Base-by-base conservation (phyloP, 768 basidiomycete species). In the Hericium erinaceus region DNA sequence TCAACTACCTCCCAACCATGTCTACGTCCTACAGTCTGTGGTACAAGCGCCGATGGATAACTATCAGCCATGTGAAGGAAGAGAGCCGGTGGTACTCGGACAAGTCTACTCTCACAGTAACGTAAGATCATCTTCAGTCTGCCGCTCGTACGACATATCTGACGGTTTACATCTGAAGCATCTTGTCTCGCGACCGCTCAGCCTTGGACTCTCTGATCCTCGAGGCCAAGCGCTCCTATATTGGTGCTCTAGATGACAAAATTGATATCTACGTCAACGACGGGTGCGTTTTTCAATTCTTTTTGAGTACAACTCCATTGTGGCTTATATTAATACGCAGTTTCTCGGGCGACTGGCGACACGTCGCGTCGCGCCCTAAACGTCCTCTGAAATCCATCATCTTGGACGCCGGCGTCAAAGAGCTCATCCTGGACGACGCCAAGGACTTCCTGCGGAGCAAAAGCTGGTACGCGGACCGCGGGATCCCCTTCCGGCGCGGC, bases 401-500 rank as follows among this genome's bases (percentile, higher is more conserved):
- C 38, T 72, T 91, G 15, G 85, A 89, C 54, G 82, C 80, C 9
- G 85, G 87, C 0, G 73, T 89, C 50, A 80, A 82, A 55, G 83
- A 89, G 37, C 63, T 80, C 22, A 69, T 92, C 1, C 65, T 90
- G 9, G 74, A 81, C 2, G 90, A 92, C 64, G 85, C 85, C 9
- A 72, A 71, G 7, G 87, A 90, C 63, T 92, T 92, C 62, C 69
- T 91, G 55, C 67, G 68, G 10, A 86, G 82, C 61, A 86, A 83
- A 62, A 57, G 70, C 18, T 92, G 90, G 90, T 92, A 92, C 61
- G 65, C 78, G 1, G 80, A 81, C 11, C 81, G 89, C 54, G 89
- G 73, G 0, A 90, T 92, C 58, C 89, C 90, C 1, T 91, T 87
- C 73, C 82, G 88, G 18, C 76, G 89, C 12, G 89, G 90, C 12